Base-by-base conservation (phyloP, 2,329 filamentous ascomycete genomes). In the Fusarium incarnatum region DNA sequence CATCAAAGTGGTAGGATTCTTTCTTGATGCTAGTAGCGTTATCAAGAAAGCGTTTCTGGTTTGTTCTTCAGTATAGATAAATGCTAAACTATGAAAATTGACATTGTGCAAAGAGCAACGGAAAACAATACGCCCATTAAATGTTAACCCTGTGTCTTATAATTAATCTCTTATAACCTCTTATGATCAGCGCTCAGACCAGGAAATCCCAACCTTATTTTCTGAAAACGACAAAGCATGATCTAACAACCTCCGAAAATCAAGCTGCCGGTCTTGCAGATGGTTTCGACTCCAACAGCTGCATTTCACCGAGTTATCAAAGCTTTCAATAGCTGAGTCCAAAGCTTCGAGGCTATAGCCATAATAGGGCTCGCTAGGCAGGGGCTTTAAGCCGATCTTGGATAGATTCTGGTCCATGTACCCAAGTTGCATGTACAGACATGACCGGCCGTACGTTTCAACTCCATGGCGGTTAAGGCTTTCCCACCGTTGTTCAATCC, bases 381-480 rank as follows among this genome's bases (percentile, higher is more conserved):
- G 20, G 1, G 23, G 54, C 12, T 30, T 50, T 3, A 56, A 4
- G 5, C 16, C n/a, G 5, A 1, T 30, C 3, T 22, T 2, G 13
- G 20, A 8, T 6, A 49, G 9, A 13, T 11, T 49, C n/a, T 32
- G 20, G n/a, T 23, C 20, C 5, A 49, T 34, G 11, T 16, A 30
- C 1, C 32, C 54, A 1, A 50, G 8, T 13, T 32, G 32, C 2
- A 2, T 8, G 7, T 23, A 56, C 5, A 1, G 3, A 10, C 54
- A 50, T 6, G 11, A 3, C 11, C 22, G 16, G 20, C 18, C 15
- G 5, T 32, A 25, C 3, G 1, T 0, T 1, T 0, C 18, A 2
- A 1, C 15, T 6, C 3, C 3, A 0, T 16, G 0, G 22, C 2
- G 1, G 20, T 32, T 23, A 0, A 55, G 1, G 1, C 0, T 5